Evolutionary conservation across 2,329 filamentous ascomycete genomes (phyloP), one percentile per base, ranked within the genome.

Genomic region (Davidsoniella australis): DNA sequence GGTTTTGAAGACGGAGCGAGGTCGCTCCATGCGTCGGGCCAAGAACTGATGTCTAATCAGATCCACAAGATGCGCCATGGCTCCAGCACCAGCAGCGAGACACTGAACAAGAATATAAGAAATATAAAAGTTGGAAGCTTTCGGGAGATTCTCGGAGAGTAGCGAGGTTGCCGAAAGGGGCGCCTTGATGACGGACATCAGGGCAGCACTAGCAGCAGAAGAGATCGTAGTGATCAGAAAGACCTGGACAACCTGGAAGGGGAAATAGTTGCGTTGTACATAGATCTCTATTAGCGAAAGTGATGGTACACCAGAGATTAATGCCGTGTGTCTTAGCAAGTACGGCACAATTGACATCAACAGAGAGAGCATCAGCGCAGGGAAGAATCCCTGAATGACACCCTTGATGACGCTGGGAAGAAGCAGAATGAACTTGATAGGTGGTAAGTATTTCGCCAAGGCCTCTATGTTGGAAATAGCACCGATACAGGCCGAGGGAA

Each of bases 21-120:
- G 91, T 0, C 78, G 82, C 62, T 87, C 85, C 43, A 88, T 68
- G 5, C 94, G 60, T 46, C 78, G 77, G 60, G 82, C 84, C 26
- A 93, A 64, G 43, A 88, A 64, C 46, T 62, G 58, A 10, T 69
- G 66, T 1, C 66, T 61, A 5, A 68, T 55, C 0, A 96, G 72
- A 14, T 86, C 85, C 12, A 69, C 66, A 0, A 72, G 61, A 57
- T 93, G 85, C 2, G 93, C 70, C 4, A 96, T 64, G 1, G 83
- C 75, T 43, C 80, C 75, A 0, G 85, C 74, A 3, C 86, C 82
- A 54, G 89, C 78, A 1, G 80, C 81, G 51, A 96, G 64, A 33
- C 89, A 93, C 63, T 96, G 91, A 2, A 98, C 76, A 29, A 96
- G 77, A 56, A 98, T 93, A 66, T 96, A 98, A 0, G 82, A 82